Percentiles rank a stretch among this genome's conserved stretches.
Evolutionary conservation across 73 alveolate genomes (phyloP).

Genomic region (Tetrahymena thermophila): DNA sequence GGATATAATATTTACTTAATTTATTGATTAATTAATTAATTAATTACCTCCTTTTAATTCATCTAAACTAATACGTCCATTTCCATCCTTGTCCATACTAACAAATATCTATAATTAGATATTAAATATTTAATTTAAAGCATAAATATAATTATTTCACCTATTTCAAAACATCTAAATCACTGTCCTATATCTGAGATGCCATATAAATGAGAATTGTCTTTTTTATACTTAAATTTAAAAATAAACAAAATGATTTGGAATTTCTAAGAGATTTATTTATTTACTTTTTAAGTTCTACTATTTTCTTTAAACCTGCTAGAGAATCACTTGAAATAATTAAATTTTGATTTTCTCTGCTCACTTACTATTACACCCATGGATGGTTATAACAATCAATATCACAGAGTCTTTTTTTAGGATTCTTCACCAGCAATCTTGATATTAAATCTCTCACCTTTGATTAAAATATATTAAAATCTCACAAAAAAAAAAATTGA

Average conservation of each 20-base stretch:
- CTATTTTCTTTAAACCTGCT: background rate
- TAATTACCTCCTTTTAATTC: constrained; percentile 10
- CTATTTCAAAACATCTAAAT: constrained; percentile 12
- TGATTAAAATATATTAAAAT: background rate
- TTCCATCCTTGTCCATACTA: constrained; percentile 36
- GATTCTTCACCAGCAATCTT: constrained; percentile 10
- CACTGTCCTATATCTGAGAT: constrained; percentile 10
- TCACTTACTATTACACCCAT: constrained; percentile 31
- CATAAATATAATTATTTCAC: background rate
- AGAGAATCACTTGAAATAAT: background rate
- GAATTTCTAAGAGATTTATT: background rate
- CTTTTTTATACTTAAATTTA: constrained; percentile 19
- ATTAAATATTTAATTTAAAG: background rate
- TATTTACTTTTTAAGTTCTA: background rate
- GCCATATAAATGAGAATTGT: constrained; percentile 17
- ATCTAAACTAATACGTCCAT: constrained; percentile 16
- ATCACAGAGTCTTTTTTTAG: constrained; percentile 25
- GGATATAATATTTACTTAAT: no score
- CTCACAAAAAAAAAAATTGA: background rate
- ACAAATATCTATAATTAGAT: background rate
- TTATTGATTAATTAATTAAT: background rate
- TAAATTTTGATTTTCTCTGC: constrained; percentile 13
- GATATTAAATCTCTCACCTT: constrained; percentile 17
- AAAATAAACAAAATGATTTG: background rate
- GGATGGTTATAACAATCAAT: constrained; percentile 12